Evolutionary conservation across 179 eudicot genomes (phyloP), one percentile per base, ranked within the genome.

Genomic region (Corrigiola litoralis): DNA sequence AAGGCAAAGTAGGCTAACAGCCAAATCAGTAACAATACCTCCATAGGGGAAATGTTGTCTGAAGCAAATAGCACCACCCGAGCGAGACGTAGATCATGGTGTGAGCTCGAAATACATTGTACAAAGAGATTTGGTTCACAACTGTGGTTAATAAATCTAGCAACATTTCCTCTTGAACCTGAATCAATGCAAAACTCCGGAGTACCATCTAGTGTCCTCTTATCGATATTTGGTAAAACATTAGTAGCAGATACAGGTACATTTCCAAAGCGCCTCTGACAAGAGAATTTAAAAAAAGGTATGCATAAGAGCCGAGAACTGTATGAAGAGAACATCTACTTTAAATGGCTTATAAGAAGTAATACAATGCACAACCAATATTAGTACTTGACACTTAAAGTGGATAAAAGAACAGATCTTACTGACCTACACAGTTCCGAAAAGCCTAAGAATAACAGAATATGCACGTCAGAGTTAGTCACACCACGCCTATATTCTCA

Each of bases 71-170:
- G 82, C 73, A 89, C 67, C 20, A 92, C 77, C 65, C 92, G 71
- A 1, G 98, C 98, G 8, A 76, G 81, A 34, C 69, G 79, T 23
- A 81, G 13, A 8, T 92, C 92, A 52, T 89, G 96, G 55, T 92
- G 98, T 1, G 73, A 65, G 55, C 86, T 87, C 32, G 89, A 55
- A 41, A 92, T 76, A 52, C 98, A 89, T 56, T 92, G 98, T 13
- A 92, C 95, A 69, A 92, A 92, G 0, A 92, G 70, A 49, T 92
- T 90, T 0, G 98, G 98, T 21, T 87, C 87, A 64, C 98, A 92
- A 63, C 98, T 89, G 29, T 92, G 98, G 44, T 92, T 92, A 3
- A 92, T 87, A 61, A 80, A 92, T 46, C 98, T 75, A 0, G 98
- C 85, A 46, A 92, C 17, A 32, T 83, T 90, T 24, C 98, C 96